Conservation (phyloP, 129 eudicot species). For the Glebionis coronaria region DNA sequence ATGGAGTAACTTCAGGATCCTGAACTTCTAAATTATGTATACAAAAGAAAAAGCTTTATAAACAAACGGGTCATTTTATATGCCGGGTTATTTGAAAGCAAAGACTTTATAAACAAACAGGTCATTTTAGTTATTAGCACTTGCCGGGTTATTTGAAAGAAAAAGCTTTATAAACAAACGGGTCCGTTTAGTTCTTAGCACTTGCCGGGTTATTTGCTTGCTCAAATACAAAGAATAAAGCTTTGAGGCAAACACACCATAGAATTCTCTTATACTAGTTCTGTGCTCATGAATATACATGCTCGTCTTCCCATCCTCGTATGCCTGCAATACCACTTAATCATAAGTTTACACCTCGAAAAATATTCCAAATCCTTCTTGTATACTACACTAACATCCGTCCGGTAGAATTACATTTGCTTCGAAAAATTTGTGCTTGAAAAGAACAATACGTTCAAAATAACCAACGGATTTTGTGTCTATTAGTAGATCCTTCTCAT, state of each 20-base stretch:
- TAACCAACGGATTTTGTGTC: no score
- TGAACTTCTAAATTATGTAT: not conserved
- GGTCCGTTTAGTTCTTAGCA: not conserved
- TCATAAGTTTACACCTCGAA: not conserved
- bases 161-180: not conserved
- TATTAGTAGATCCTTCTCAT: no score
- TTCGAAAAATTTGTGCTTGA: no score
- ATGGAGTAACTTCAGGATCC: not conserved
- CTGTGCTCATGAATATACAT: slow-evolving; percentile 69
- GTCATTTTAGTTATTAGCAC: no score
- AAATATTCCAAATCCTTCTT: not conserved
- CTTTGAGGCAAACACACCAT: slow-evolving; percentile 40
- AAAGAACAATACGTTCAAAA: no score
- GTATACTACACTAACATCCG: no score
- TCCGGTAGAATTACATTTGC: no score
- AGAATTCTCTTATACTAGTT: slow-evolving; percentile 69
- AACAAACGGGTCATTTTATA: not conserved
- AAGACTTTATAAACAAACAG: not conserved
- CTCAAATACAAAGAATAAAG: not conserved
- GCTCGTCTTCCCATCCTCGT: slow-evolving; percentile 72
- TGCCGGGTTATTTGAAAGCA: slow-evolving; percentile 4
- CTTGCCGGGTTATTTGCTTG: not conserved
- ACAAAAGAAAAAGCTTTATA: not conserved
- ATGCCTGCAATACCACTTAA: slow-evolving; percentile 49
- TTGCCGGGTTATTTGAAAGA: not conserved